These are phyloP conservation scores for Eucalyptus marginata DNA, from an alignment of 345 rosid species.

Conservation along the genomic window DNA sequence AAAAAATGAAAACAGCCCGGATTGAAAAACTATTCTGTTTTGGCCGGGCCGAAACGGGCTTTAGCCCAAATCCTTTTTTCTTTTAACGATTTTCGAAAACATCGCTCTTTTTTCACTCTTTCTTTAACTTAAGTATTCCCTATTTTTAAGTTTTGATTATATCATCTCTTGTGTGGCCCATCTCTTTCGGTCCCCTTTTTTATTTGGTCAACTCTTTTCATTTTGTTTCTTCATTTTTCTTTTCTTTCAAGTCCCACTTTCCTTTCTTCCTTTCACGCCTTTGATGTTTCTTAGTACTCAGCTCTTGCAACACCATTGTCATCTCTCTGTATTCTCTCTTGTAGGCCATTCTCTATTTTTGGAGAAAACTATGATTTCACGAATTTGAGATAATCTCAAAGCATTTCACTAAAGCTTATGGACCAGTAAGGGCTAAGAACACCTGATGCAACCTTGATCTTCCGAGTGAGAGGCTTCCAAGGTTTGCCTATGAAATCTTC, in stretches of 20 bases:
- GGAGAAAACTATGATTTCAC: background rate
- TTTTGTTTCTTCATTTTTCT: background rate
- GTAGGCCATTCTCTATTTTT: background rate
- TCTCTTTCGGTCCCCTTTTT: background rate
- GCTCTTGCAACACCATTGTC: background rate
- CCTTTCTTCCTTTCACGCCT: background rate
- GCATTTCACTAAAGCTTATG: background rate
- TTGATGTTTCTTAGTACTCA: background rate
- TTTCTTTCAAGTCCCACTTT: background rate
- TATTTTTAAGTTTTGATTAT: background rate
- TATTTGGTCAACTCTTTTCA: background rate
- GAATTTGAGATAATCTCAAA: background rate
- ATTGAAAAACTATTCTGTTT: background rate
- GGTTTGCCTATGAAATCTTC: background rate
- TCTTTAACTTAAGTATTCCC: background rate
- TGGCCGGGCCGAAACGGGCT: background rate
- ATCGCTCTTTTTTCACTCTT: background rate
- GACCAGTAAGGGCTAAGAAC: background rate
- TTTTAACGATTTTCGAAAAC: background rate
- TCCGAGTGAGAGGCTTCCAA: background rate
- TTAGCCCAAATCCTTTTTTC: background rate
- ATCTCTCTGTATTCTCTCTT: background rate
- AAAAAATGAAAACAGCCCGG: background rate
- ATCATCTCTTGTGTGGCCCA: background rate
- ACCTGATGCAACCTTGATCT: background rate